Evolutionary conservation across 1,284 basidiomycete genomes (phyloP).

Genomic region (Naganishia albida): DNA sequence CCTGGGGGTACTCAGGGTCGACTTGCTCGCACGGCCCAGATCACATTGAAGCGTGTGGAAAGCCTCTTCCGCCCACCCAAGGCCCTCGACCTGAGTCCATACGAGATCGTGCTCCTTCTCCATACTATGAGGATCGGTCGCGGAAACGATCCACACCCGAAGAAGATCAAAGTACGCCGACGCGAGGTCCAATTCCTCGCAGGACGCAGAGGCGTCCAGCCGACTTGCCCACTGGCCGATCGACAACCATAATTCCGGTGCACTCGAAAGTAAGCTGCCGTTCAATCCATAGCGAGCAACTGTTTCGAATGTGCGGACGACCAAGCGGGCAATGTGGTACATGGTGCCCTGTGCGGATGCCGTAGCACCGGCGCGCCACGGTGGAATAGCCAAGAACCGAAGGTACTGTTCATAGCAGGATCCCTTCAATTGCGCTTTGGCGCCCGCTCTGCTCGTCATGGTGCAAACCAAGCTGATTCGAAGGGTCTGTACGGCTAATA

Average conservation of each 20-base stretch:
- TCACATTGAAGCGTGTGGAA: conserved; percentile 41
- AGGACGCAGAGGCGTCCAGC: not conserved
- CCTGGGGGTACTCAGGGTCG: conserved; percentile 30
- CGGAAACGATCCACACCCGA: conserved; percentile 75
- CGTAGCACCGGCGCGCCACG: conserved; percentile 20
- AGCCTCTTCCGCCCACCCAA: conserved; percentile 71
- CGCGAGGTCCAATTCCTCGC: conserved; percentile 56
- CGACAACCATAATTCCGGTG: conserved; percentile 45
- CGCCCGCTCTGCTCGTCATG: conserved; percentile 9
- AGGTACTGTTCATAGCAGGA: conserved; percentile 23
- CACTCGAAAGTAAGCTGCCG: conserved; percentile 37
- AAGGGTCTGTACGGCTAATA: not conserved
- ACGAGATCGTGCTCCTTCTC: conserved; percentile 81
- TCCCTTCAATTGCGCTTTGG: conserved; percentile 12
- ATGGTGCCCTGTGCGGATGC: conserved; percentile 45
- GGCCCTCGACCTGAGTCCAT: conserved; percentile 79
- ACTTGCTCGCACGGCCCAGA: not conserved
- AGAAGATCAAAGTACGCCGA: conserved; percentile 57
- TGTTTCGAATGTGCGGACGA: conserved; percentile 41
- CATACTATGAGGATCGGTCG: conserved; percentile 83
- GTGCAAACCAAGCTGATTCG: conserved; percentile 22
- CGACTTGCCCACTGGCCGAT: conserved; percentile 41
- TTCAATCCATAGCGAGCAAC: conserved; percentile 35
- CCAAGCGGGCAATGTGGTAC: conserved; percentile 59
- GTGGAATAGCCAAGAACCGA: conserved; percentile 31